Evolutionary conservation across 2,329 filamentous ascomycete species (phyloP).

Genomic region (Colletotrichum sp.): DNA sequence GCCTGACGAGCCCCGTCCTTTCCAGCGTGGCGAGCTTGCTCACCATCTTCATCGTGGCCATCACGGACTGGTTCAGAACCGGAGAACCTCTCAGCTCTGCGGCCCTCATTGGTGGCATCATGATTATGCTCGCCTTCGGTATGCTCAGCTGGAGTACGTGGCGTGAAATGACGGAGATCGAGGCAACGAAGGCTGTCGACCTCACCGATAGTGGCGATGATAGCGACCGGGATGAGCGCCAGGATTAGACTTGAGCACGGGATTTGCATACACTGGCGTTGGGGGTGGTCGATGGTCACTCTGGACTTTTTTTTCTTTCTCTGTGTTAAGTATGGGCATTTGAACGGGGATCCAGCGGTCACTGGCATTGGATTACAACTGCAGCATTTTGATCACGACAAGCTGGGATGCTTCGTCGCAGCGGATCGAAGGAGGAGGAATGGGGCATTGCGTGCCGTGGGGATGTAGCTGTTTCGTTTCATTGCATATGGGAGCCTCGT

Average conservation of each 20-base stretch:
- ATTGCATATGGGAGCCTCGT: not conserved
- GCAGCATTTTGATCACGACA: not conserved
- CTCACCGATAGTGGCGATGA: slow-evolving; percentile 50
- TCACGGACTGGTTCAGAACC: slow-evolving; percentile 88
- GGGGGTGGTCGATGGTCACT: not conserved
- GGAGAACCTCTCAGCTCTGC: slow-evolving; percentile 77
- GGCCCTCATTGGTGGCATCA: slow-evolving; percentile 78
- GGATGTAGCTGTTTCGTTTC: not conserved
- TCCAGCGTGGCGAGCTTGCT: slow-evolving; percentile 91
- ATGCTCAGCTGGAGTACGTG: slow-evolving; percentile 91
- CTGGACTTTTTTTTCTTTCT: not conserved
- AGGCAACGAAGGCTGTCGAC: slow-evolving; percentile 61
- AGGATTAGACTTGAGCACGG: slow-evolving; percentile 22
- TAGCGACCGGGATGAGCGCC: slow-evolving; percentile 44
- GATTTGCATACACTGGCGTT: slow-evolving; percentile 14
- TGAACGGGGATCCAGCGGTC: not conserved
- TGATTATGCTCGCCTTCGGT: slow-evolving; percentile 90
- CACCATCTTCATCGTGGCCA: slow-evolving; percentile 94
- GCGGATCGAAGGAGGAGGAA: not conserved
- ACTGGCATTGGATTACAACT: not conserved
- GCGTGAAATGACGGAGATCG: slow-evolving; percentile 88
- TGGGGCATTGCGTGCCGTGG: not conserved
- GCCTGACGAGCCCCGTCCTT: slow-evolving; percentile 88
- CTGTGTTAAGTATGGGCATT: not conserved
- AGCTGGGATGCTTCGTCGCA: not conserved